Percentiles rank a stretch among this genome's conserved stretches.
phyloP scores from a whole-genome alignment of 768 basidiomycete genomes.

The Suillus brevipes region DNA sequence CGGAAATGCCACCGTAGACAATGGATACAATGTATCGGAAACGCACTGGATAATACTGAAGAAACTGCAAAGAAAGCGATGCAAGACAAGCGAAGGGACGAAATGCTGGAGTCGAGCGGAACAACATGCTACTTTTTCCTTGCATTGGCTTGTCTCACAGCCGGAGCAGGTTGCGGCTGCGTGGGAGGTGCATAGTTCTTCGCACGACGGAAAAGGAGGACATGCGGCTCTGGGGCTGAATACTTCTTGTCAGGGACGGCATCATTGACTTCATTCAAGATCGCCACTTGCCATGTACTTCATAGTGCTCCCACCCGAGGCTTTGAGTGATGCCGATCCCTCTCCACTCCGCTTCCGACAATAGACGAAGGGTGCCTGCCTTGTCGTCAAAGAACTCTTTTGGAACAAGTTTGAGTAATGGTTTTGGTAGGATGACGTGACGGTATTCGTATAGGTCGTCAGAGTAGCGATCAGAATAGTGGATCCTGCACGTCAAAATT shows the following conservation, averaged over 20 bases:
- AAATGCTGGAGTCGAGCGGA: conserved; percentile 22
- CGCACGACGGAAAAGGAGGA: conserved; percentile 85
- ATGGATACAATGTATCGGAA: conserved; percentile 6
- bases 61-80: conserved; percentile 12
- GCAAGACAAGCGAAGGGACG: conserved; percentile 20
- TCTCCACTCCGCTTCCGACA: conserved; percentile 91
- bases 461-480: conserved; percentile 89
- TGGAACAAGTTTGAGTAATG: conserved; percentile 90
- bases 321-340: conserved; percentile 96
- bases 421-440: conserved; percentile 95
- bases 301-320: conserved; percentile 96
- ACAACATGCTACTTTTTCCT: conserved; percentile 40
- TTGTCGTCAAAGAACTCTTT: conserved; percentile 81
- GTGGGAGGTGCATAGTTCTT: conserved; percentile 63
- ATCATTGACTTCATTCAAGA: conserved; percentile 2
- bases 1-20: too few species aligned
- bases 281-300: conserved; percentile 79
- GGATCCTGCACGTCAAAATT: conserved; percentile 54
- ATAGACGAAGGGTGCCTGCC: conserved; percentile 75
- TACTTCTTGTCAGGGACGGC: conserved; percentile 14
- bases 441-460: conserved; percentile 95
- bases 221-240: conserved; percentile 88
- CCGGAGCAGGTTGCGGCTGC: conserved; percentile 41
- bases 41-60: conserved; percentile 2
- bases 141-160: conserved; percentile 42